phyloP scores from a whole-genome alignment of 257 asterid species.

The Fraxinus americana region DNA sequence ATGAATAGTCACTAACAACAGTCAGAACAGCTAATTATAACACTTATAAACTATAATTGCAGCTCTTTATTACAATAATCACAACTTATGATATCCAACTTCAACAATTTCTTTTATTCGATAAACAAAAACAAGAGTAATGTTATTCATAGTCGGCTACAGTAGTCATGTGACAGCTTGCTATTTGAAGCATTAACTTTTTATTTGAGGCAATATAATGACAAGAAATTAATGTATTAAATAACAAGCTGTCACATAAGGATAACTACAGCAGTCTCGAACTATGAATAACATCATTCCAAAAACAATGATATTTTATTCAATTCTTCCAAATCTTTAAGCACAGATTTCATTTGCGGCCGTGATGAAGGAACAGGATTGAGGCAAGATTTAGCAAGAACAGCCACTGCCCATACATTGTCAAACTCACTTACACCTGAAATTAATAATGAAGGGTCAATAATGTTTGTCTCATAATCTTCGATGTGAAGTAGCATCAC shows the following conservation, averaged over 20 bases:
- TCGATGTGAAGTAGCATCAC: constrained; percentile 60
- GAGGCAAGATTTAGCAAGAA: constrained; percentile 89
- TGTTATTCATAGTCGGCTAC: no score
- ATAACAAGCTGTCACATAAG: no score
- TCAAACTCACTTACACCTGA: constrained; percentile 78
- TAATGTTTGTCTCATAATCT: constrained; percentile 76
- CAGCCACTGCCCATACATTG: constrained; percentile 98
- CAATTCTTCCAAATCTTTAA: constrained; percentile 73
- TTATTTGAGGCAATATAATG: no score
- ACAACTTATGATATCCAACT: not conserved
- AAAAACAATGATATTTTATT: not conserved
- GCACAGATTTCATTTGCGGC: constrained; percentile 83
- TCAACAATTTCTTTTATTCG: not conserved
- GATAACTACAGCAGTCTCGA: no score
- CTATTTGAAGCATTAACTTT: no score
- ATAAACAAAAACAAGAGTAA: no score
- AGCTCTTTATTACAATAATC: not conserved
- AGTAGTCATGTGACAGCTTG: no score
- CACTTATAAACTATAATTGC: not conserved
- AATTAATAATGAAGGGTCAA: constrained; percentile 78
- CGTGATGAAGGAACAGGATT: constrained; percentile 83
- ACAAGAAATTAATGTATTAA: no score
- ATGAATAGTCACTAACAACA: not conserved
- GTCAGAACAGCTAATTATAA: not conserved
- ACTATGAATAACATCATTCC: no score